Evolutionary conservation across 2,329 filamentous ascomycete species (phyloP), one percentile per base, ranked within the genome.

Genomic region (Sarocladium kiliense): DNA sequence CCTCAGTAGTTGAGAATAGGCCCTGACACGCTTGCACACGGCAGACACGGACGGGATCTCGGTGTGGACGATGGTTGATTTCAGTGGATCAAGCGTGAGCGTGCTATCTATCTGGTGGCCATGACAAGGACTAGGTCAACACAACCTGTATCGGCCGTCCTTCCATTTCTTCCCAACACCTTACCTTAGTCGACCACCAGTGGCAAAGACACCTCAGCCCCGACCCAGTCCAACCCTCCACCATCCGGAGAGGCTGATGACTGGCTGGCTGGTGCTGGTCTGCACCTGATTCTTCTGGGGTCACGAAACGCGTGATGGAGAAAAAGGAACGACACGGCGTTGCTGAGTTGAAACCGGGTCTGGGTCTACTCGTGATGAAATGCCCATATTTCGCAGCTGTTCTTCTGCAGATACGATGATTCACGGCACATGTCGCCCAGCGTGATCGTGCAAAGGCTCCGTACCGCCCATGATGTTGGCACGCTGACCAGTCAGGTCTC

Each of bases 161-260:
- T n/a, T n/a, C n/a, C n/a, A n/a, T n/a, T n/a, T 32, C 27, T 23
- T 12, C 47, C 47, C 30, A 32, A 36, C 47, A 21, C n/a, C 9
- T 23, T 26, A 41, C 41, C 44, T 49, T 49, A 49, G 44, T 32
- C 10, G 30, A 32, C 26, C 27, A 51, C 47, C 27, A 51, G 47
- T 51, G 47, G 47, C 47, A 18, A 51, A 51, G 47, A 51, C 47
- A 51, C 44, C 44, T 51, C 47, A 51, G 47, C 47, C 47, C 6
- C 6, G 44, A 49, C 9, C 26, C 44, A 49, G 44, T 30, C 47
- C 27, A 21, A 27, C 26, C 47, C 47, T 51, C 47, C 47, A 34
- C 30, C 5, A 25, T 23, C 19, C n/a, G 3, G n/a, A 36, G 7
- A 36, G 47, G 30, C 47, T 51, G 26, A 51, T 23, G 19, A 44